Conservation (phyloP, 371 early-diverging fungal species). For the Saksenaea vasiformis region DNA sequence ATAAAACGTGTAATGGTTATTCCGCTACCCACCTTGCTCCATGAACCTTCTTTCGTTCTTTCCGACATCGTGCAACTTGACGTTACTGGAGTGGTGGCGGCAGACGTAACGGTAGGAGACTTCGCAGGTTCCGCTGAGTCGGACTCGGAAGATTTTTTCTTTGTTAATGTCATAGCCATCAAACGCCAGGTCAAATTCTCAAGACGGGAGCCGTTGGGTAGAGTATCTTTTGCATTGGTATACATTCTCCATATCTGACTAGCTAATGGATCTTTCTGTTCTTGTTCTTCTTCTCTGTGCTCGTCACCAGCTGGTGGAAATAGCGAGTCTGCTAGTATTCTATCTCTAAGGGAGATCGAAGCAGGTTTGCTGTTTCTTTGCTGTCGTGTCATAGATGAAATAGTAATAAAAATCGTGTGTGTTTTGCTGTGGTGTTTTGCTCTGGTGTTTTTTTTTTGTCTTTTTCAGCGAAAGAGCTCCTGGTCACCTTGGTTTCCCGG, state of each 20-base stretch:
- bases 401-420: background rate
- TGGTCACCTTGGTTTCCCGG: background rate
- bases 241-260: slow-evolving; percentile 62
- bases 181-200: slow-evolving; percentile 68
- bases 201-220: slow-evolving; percentile 57
- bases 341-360: background rate
- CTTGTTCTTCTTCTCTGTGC: background rate
- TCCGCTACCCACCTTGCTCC: no score
- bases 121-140: slow-evolving; percentile 5
- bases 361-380: background rate
- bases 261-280: slow-evolving; percentile 48
- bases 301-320: background rate
- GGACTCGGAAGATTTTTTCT: slow-evolving; percentile 26
- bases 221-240: slow-evolving; percentile 57
- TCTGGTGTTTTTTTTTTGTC: background rate
- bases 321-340: background rate
- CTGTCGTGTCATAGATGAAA: background rate
- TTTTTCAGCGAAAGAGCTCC: background rate
- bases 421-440: background rate
- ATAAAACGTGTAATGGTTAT: no score
- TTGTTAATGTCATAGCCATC: slow-evolving; percentile 57
- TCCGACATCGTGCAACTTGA: background rate
- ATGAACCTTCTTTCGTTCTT: background rate
- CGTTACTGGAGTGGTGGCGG: background rate
- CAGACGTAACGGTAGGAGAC: background rate